phyloP scores from a whole-genome alignment of 441 rosid species.

The Macaranga tanarius region DNA sequence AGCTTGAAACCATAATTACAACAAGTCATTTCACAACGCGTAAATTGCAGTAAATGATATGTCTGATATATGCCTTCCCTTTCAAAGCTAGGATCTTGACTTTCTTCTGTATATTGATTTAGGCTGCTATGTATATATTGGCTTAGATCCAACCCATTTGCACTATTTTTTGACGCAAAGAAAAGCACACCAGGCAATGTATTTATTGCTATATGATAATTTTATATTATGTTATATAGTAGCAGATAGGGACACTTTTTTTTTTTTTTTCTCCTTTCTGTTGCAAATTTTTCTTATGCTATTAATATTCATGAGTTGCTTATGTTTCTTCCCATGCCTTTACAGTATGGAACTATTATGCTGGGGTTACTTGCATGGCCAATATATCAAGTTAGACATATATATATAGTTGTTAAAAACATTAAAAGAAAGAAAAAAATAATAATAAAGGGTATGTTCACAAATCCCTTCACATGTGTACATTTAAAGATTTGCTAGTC shows the following conservation, averaged over 20 bases:
- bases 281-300: slow-evolving; percentile 20
- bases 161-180: neutral
- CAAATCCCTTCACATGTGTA: slow-evolving; percentile 39
- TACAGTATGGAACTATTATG: slow-evolving; percentile 26
- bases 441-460: neutral
- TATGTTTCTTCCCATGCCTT: slow-evolving; percentile 26
- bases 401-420: no score
- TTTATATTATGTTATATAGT: neutral
- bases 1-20: slow-evolving; percentile 22
- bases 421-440: neutral
- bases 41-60: slow-evolving; percentile 27
- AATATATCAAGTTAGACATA: neutral
- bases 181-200: neutral
- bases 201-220: neutral
- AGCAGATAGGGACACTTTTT: slow-evolving; percentile 5
- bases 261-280: neutral
- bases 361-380: slow-evolving; percentile 17
- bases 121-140: neutral
- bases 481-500: slow-evolving; percentile 26
- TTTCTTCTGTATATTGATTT: neutral
- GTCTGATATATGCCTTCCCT: neutral
- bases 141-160: neutral
- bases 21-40: slow-evolving; percentile 12
- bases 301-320: slow-evolving; percentile 27
- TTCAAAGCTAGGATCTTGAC: neutral